Evolutionary conservation across 2,329 filamentous ascomycete genomes (phyloP), one percentile per base, ranked within the genome.

Genomic region (Metarhizium brunneum): DNA sequence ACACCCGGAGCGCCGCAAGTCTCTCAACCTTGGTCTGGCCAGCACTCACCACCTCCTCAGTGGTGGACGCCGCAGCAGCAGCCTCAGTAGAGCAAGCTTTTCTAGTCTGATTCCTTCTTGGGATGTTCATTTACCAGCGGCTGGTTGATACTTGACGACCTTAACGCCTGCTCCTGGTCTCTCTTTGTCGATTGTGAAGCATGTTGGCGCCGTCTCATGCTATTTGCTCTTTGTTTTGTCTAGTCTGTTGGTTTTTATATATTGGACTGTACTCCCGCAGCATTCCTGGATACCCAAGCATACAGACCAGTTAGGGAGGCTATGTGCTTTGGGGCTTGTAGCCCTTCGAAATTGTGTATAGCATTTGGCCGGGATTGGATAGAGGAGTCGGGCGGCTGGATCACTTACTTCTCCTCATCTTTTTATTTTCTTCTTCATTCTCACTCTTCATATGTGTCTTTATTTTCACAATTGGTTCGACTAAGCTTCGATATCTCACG

Each of bases 41-140:
- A 86, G 62, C 84, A 85, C 62, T 84, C 84, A 56, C 78, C 82
- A 8, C 77, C 83, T 1, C 77, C 80, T 54, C 74, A 80, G 63
- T 82, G 80, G 77, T 82, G 79, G 79, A 62, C 74, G 8, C 76
- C 74, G 56, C 75, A 76, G 59, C 76, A 76, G 59, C 78, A 82
- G 58, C 70, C 67, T n/a, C 69, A 71, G 62, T 70, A 61, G 59
- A 49, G 47, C 13, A 10, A 30, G 7, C 20, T 30, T 30, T 29
- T 11, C 11, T 48, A 6, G 20, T 13, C 10, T 48, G 20, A 6
- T 14, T 48, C 6, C 25, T 16, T 29, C 32, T 32, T n/a, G 18
- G 10, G 11, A 48, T 13, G 13, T 48, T 30, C 7, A 18, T 29
- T 29, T 29, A 11, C 45, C 7, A 10, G 45, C 45, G 25, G 45